These are phyloP conservation scores for Telfairia occidentalis DNA, from an alignment of 331 rosid genomes.

Conservation along the genomic window DNA sequence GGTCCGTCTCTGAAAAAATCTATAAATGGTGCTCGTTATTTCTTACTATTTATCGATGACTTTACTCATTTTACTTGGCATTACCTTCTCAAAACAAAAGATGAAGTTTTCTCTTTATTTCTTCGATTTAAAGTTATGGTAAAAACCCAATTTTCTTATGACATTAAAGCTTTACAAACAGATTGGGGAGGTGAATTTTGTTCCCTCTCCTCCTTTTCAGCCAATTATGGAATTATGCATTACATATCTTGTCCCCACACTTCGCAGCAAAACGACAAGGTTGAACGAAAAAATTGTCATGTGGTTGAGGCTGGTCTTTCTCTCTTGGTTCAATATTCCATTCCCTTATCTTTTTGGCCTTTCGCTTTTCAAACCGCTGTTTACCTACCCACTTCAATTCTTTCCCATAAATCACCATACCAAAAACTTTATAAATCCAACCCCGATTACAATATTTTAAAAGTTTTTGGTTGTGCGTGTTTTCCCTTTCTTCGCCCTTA, in stretches of 20 bases:
- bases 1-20: no score
- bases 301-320: background rate
- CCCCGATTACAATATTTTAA: background rate
- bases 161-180: no score
- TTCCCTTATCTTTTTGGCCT: background rate
- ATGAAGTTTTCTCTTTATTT: no score
- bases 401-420: background rate
- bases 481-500: background rate
- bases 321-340: background rate
- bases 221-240: background rate
- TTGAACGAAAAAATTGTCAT: background rate
- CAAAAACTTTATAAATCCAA: background rate
- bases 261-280: background rate
- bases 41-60: no score
- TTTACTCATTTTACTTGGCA: no score
- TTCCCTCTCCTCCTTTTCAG: background rate
- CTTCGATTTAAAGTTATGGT: no score
- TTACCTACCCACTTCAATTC: background rate
- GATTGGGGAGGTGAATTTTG: no score
- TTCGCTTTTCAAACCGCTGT: background rate
- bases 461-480: background rate
- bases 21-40: no score
- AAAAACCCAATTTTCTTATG: no score
- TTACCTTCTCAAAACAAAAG: no score
- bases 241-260: background rate